phyloP scores from a whole-genome alignment of 2,329 filamentous ascomycete species.

The Aspergillus sergii region DNA sequence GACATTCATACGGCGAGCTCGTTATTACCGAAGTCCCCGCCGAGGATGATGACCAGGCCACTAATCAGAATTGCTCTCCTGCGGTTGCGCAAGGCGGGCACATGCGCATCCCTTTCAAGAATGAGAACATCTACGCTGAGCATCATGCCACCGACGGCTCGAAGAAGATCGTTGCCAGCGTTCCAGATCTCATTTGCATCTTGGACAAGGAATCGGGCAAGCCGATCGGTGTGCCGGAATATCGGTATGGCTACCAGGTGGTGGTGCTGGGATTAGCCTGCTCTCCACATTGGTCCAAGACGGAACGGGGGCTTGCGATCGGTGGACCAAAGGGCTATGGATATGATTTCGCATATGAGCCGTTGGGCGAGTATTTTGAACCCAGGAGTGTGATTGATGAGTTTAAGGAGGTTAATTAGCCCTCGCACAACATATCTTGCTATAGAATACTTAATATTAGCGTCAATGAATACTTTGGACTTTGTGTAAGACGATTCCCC shows the following conservation, averaged over 20 bases:
- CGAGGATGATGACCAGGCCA: constrained; percentile 36
- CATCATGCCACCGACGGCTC: constrained; percentile 14
- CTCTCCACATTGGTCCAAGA: constrained; percentile 53
- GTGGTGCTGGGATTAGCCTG: constrained; percentile 54
- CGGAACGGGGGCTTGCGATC: constrained; percentile 40
- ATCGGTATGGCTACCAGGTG: constrained; percentile 56
- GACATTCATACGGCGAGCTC: constrained; percentile 42
- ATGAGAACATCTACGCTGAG: constrained; percentile 30
- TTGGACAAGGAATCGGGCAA: constrained; percentile 61
- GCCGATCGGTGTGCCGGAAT: constrained; percentile 60
- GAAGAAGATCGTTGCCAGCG: constrained; percentile 51
- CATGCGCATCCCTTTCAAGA: constrained; percentile 29
- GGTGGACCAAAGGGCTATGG: constrained; percentile 39
- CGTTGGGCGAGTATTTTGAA: constrained; percentile 23
- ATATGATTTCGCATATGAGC: constrained; percentile 23
- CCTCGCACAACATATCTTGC: too few species aligned
- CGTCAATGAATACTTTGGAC: too few species aligned
- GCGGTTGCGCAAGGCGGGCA: constrained; percentile 12
- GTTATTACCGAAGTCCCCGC: not conserved
- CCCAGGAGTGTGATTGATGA: constrained; percentile 29
- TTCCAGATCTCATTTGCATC: constrained; percentile 60
- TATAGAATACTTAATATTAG: too few species aligned
- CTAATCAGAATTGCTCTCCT: not conserved
- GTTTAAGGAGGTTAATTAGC: constrained; percentile 9
- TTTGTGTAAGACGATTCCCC: too few species aligned